These are phyloP conservation scores for Globisporangium parvum DNA, from an alignment of 352 stramenopile species.

Conservation along the genomic window DNA sequence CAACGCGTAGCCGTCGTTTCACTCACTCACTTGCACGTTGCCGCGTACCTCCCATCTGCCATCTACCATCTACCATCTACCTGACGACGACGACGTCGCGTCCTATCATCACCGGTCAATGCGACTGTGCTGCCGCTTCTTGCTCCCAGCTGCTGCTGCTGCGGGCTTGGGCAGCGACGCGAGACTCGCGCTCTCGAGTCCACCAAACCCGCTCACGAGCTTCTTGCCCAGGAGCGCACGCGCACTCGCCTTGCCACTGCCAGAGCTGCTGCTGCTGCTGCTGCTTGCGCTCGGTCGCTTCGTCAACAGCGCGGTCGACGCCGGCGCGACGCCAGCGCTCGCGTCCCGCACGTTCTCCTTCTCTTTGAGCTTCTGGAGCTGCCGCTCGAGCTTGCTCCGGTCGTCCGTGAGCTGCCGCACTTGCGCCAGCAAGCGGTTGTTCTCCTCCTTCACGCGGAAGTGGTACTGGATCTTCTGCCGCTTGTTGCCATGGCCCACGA, in stretches of 20 bases:
- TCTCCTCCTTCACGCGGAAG: slow-evolving; percentile 77
- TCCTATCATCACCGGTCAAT: slow-evolving; percentile 13
- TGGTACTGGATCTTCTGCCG: slow-evolving; percentile 83
- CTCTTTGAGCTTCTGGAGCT: slow-evolving; percentile 53
- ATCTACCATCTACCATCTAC: neutral
- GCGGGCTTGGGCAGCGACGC: slow-evolving; percentile 6
- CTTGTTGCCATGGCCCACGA: slow-evolving; percentile 74
- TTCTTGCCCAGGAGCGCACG: slow-evolving; percentile 5
- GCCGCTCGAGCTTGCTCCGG: slow-evolving; percentile 46
- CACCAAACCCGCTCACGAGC: slow-evolving; percentile 8
- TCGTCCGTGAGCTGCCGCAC: slow-evolving; percentile 60
- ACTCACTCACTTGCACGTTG: neutral
- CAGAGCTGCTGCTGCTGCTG: slow-evolving; percentile 17
- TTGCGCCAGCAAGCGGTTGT: slow-evolving; percentile 70
- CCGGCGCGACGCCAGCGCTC: no score
- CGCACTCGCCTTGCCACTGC: slow-evolving; percentile 1
- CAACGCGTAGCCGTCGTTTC: neutral
- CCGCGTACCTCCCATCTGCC: neutral
- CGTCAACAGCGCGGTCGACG: slow-evolving; percentile 1
- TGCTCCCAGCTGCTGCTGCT: slow-evolving; percentile 20
- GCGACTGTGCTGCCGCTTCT: slow-evolving; percentile 29
- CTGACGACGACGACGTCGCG: slow-evolving; percentile 1
- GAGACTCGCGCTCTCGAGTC: slow-evolving; percentile 14
- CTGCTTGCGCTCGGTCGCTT: slow-evolving; percentile 15
- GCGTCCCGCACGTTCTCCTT: slow-evolving; percentile 62